Evolutionary conservation across 257 asterid species (phyloP).

Genomic region (Fraxinus americana): DNA sequence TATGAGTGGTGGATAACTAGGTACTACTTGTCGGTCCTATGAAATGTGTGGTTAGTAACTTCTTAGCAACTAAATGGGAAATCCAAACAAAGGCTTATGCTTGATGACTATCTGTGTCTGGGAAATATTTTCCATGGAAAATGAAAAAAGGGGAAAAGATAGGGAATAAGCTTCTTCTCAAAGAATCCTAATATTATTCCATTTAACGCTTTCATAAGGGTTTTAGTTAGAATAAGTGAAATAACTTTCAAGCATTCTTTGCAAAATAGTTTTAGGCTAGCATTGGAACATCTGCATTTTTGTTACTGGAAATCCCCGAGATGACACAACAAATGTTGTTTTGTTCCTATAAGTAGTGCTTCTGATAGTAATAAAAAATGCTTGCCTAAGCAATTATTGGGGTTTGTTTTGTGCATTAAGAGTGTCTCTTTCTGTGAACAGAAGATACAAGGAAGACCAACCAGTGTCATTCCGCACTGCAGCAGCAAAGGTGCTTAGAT

Average conservation of each 20-base stretch:
- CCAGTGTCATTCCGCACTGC: slow-evolving; percentile 87
- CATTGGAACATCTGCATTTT: not conserved
- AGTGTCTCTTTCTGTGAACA: slow-evolving; percentile 44
- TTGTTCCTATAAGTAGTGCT: slow-evolving; percentile 3
- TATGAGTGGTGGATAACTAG: no score
- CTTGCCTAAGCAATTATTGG: not conserved
- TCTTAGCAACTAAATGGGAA: no score
- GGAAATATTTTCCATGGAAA: not conserved
- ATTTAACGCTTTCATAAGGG: not conserved
- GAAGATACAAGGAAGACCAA: slow-evolving; percentile 80
- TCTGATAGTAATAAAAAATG: not conserved
- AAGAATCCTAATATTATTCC: not conserved
- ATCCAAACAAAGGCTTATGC: not conserved
- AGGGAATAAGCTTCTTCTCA: not conserved
- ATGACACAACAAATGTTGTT: not conserved
- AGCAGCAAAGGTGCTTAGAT: slow-evolving; percentile 67
- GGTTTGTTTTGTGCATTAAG: slow-evolving; percentile 24
- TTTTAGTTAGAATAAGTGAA: not conserved
- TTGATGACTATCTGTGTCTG: not conserved
- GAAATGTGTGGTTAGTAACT: no score
- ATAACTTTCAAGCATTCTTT: not conserved
- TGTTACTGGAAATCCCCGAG: not conserved
- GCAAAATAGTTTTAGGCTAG: not conserved
- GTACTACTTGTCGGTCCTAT: no score
- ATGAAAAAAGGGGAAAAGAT: not conserved